A percentile compares a stretch with the other conserved stretches of the same genome.
Evolutionary conservation across 345 rosid species (phyloP).

Genomic region (Lepidium sativum): DNA sequence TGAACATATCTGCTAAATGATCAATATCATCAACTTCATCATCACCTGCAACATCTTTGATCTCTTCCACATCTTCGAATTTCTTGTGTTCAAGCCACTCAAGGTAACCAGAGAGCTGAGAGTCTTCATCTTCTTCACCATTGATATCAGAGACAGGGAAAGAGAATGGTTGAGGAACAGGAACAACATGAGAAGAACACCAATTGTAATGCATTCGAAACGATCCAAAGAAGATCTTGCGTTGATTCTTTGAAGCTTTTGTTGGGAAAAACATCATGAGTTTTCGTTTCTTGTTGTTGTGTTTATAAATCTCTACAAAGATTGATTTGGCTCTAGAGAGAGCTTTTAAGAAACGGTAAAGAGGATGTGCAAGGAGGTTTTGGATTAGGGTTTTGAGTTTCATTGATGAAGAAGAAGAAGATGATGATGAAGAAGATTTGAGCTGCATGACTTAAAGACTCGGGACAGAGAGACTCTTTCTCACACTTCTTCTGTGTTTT

Average conservation of each 20-base stretch:
- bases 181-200: slow-evolving; percentile 72
- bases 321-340: slow-evolving; percentile 54
- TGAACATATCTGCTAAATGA: slow-evolving; percentile 72
- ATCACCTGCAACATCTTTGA: slow-evolving; percentile 9
- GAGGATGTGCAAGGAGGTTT: slow-evolving; percentile 48
- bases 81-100: slow-evolving; percentile 74
- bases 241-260: slow-evolving; percentile 37
- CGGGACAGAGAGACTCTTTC: slow-evolving; percentile 11
- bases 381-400: slow-evolving; percentile 61
- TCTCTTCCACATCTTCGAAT: slow-evolving; percentile 3
- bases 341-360: slow-evolving; percentile 49
- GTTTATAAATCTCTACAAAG: slow-evolving; percentile 34
- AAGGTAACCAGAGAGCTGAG: slow-evolving; percentile 61
- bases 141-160: slow-evolving; percentile 13
- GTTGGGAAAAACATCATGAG: slow-evolving; percentile 33
- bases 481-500: slow-evolving; percentile 16
- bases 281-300: slow-evolving; percentile 22
- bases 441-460: slow-evolving; percentile 17
- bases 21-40: slow-evolving; percentile 51
- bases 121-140: slow-evolving; percentile 22
- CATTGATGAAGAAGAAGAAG: slow-evolving; percentile 45
- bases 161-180: slow-evolving; percentile 41
- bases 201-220: slow-evolving; percentile 85
- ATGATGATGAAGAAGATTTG: slow-evolving; percentile 29
- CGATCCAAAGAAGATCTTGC: slow-evolving; percentile 65